Percentiles rank a stretch among this genome's conserved stretches.
Evolutionary conservation across 164 flowering plant genomes (phyloP).

Genomic region (Aristolochia contorta): DNA sequence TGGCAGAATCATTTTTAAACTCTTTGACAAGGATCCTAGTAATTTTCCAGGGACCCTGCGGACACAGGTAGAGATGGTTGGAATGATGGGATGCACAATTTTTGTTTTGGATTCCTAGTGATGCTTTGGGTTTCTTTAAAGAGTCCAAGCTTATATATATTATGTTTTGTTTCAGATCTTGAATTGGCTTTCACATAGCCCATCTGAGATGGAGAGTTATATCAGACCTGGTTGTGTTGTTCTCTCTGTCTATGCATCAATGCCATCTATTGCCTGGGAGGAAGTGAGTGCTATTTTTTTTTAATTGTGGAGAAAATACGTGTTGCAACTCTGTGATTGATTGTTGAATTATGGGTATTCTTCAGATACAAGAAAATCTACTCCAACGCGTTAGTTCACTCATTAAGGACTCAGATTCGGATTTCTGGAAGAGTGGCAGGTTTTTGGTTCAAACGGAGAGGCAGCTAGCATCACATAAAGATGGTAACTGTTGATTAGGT

Average conservation of each 20-base stretch:
- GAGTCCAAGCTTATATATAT: background rate
- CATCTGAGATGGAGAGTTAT: slow-evolving; percentile 91
- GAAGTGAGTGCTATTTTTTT: slow-evolving; percentile 41
- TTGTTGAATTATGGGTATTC: slow-evolving; percentile 3
- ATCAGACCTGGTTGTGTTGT: slow-evolving; percentile 95
- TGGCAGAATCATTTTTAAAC: slow-evolving; percentile 66
- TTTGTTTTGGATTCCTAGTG: background rate
- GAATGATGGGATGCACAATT: background rate
- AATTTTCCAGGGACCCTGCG: slow-evolving; percentile 57
- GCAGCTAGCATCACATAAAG: slow-evolving; percentile 58
- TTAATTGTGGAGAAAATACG: background rate
- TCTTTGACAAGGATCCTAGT: slow-evolving; percentile 87
- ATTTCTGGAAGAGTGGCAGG: slow-evolving; percentile 78
- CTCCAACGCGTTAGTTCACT: slow-evolving; percentile 35
- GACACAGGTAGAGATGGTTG: slow-evolving; percentile 35
- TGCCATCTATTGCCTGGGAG: slow-evolving; percentile 70
- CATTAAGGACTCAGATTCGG: slow-evolving; percentile 36
- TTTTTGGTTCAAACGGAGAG: slow-evolving; percentile 53
- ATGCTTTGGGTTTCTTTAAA: background rate
- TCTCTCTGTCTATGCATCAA: slow-evolving; percentile 55
- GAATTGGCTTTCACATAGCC: slow-evolving; percentile 81
- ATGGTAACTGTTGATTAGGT: slow-evolving; percentile 37
- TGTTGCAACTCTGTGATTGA: slow-evolving; percentile 15
- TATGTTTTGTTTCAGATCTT: slow-evolving; percentile 39
- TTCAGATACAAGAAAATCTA: slow-evolving; percentile 63